These are phyloP conservation scores for Danielia reshetovae DNA, from an alignment of 805 yeast genomes.

Conservation along the genomic window DNA sequence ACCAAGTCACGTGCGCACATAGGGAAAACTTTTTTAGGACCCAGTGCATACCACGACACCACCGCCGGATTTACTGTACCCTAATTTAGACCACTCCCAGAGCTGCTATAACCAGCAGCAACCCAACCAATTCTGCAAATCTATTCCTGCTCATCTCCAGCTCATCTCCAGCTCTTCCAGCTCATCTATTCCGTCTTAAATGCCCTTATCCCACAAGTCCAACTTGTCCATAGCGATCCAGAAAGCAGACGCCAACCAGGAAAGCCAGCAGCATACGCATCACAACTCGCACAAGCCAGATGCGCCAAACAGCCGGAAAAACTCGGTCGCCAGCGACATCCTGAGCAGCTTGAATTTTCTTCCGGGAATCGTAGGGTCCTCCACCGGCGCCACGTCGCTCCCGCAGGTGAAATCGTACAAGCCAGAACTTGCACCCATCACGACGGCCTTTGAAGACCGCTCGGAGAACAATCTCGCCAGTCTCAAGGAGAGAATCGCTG, in stretches of 20 bases:
- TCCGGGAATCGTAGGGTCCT: conserved; percentile 12
- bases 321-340: conserved; percentile 8
- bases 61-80: no score
- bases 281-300: conserved; percentile 7
- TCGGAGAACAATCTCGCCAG: conserved; percentile 13
- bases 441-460: conserved; percentile 29
- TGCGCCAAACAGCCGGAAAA: conserved; percentile 5
- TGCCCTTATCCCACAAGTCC: conserved; percentile 30
- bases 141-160: no score
- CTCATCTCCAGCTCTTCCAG: no score
- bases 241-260: conserved; percentile 32
- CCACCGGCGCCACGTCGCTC: conserved; percentile 23
- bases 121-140: no score
- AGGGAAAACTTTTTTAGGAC: no score
- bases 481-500: conserved; percentile 15
- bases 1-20: no score
- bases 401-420: conserved; percentile 32
- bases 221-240: conserved; percentile 43
- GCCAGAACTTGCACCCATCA: conserved; percentile 35
- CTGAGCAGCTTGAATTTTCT: conserved; percentile 12
- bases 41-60: no score
- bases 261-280: conserved; percentile 14
- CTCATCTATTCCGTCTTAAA: no score
- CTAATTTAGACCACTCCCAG: no score
- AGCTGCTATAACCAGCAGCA: no score